These are phyloP conservation scores for Zymoseptoria brevis DNA, from an alignment of 2,329 filamentous ascomycete genomes.

Conservation along the genomic window DNA sequence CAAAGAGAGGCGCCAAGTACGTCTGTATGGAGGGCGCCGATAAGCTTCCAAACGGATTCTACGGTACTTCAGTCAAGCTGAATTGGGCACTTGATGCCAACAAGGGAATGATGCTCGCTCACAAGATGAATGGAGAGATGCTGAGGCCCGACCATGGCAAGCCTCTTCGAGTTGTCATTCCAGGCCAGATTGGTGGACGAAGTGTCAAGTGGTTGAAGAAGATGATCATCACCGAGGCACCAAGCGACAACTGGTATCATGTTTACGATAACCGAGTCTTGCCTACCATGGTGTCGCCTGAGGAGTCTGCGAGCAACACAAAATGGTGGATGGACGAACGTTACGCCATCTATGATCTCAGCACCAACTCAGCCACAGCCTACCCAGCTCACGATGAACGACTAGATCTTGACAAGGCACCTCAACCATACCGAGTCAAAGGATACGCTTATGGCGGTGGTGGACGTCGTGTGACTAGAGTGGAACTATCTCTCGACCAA, in stretches of 20 bases:
- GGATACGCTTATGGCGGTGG: constrained; percentile 88
- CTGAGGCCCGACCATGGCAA: constrained; percentile 79
- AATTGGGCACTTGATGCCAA: constrained; percentile 83
- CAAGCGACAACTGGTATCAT: constrained; percentile 92
- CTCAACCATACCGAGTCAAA: constrained; percentile 54
- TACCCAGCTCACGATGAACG: constrained; percentile 72
- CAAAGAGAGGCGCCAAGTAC: constrained; percentile 63
- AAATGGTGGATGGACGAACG: constrained; percentile 81
- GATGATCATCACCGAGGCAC: constrained; percentile 66
- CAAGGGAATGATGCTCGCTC: constrained; percentile 74
- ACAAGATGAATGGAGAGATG: constrained; percentile 82
- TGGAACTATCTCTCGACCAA: constrained; percentile 76
- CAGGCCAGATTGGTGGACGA: constrained; percentile 82
- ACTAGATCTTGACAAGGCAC: constrained; percentile 43
- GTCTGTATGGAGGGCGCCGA: constrained; percentile 90
- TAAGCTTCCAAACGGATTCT: constrained; percentile 75
- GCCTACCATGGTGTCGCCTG: constrained; percentile 76
- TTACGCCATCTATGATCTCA: constrained; percentile 89
- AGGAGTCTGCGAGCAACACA: constrained; percentile 64
- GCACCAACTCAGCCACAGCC: constrained; percentile 73
- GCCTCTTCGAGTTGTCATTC: constrained; percentile 73
- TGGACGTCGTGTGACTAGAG: constrained; percentile 71
- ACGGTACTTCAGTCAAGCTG: constrained; percentile 79
- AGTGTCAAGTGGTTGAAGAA: constrained; percentile 90
- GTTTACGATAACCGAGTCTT: constrained; percentile 88